Percentiles rank a stretch among this genome's conserved stretches.
Evolutionary conservation across 768 basidiomycete species (phyloP).

Genomic region (Leccinum ochraceum): DNA sequence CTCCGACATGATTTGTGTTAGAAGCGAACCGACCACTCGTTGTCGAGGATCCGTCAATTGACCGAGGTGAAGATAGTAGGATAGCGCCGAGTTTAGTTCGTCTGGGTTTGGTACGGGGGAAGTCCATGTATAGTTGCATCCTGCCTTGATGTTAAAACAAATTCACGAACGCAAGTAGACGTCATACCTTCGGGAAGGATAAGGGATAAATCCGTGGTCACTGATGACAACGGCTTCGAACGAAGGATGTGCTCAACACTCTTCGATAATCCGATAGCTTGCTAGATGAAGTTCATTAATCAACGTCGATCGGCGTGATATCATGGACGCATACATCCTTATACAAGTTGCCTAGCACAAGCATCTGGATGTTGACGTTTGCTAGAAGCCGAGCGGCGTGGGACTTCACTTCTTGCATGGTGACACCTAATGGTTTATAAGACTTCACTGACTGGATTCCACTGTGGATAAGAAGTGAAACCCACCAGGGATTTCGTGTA

Average conservation of each 20-base stretch:
- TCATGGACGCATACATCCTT: constrained; percentile 60
- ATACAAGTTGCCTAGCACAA: constrained; percentile 83
- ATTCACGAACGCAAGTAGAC: not conserved
- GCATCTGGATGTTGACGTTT: constrained; percentile 64
- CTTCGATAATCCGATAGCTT: constrained; percentile 72
- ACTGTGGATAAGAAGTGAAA: constrained; percentile 8
- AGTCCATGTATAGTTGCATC: constrained; percentile 67
- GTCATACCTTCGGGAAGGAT: constrained; percentile 68
- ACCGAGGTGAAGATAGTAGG: constrained; percentile 85
- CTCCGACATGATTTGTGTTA: constrained; percentile 85
- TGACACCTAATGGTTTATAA: constrained; percentile 53
- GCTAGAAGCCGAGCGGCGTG: constrained; percentile 64
- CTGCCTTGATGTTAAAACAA: constrained; percentile 40
- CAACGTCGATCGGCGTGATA: not conserved
- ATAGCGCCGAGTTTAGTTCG: constrained; percentile 83
- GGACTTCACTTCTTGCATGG: constrained; percentile 62
- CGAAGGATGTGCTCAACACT: constrained; percentile 67
- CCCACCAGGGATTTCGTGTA: constrained; percentile 75
- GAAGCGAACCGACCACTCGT: constrained; percentile 68
- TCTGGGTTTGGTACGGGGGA: constrained; percentile 74
- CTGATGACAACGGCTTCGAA: constrained; percentile 43
- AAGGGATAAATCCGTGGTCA: constrained; percentile 50
- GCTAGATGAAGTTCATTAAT: constrained; percentile 44
- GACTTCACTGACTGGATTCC: not conserved
- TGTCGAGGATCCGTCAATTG: constrained; percentile 58